Conservation (phyloP, 257 asterid genomes). For the Scutellaria baicalensis region DNA sequence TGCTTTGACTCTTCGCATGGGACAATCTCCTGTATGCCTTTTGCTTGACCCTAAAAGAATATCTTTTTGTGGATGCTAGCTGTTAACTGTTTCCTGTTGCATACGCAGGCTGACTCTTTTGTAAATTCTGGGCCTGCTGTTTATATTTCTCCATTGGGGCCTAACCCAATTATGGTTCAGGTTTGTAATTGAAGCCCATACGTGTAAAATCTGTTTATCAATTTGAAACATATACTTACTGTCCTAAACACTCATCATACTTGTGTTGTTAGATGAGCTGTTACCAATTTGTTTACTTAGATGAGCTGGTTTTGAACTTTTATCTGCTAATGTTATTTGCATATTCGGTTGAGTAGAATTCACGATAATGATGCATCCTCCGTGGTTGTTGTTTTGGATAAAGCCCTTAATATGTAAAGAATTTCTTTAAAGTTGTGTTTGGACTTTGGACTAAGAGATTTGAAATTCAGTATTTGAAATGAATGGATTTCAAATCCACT, state of each 20-base stretch:
- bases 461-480: too few species aligned
- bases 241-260: neutral
- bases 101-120: conserved; percentile 74
- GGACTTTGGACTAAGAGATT: too few species aligned
- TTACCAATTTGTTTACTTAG: neutral
- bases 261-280: too few species aligned
- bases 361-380: neutral
- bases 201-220: neutral
- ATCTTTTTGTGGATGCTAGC: neutral
- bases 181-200: conserved; percentile 34
- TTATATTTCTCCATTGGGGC: conserved; percentile 87
- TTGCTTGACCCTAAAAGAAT: neutral
- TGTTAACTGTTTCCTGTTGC: conserved; percentile 15
- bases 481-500: too few species aligned
- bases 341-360: neutral
- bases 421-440: neutral
- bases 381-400: neutral
- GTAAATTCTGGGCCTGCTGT: conserved; percentile 98
- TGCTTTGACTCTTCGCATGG: conserved; percentile 75
- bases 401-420: neutral
- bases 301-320: conserved; percentile 3
- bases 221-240: neutral
- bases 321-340: neutral
- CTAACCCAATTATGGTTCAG: conserved; percentile 99
- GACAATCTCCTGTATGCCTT: conserved; percentile 70